phyloP scores from a whole-genome alignment of 306 rosid genomes.

The Ziziphus jujuba region DNA sequence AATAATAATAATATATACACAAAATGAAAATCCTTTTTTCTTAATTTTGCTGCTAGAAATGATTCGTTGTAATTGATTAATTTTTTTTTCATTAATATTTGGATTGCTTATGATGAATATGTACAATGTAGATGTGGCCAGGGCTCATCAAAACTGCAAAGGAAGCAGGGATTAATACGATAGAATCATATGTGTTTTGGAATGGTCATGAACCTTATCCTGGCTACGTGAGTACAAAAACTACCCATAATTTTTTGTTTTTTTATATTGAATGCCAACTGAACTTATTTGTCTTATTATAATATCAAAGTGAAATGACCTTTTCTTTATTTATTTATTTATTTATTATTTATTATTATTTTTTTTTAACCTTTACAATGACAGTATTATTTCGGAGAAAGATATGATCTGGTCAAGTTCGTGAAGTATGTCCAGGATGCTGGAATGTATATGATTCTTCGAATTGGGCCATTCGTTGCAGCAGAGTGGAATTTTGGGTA shows the following conservation, averaged over 20 bases:
- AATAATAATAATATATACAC: too few species aligned
- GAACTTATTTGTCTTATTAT: neutral
- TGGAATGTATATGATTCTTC: conserved; percentile 51
- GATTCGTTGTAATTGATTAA: neutral
- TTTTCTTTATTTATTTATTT: neutral
- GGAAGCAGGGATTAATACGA: conserved; percentile 80
- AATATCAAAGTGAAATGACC: neutral
- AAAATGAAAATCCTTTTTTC: neutral
- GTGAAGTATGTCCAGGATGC: conserved; percentile 48
- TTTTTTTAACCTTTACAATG: too few species aligned
- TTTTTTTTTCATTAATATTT: neutral
- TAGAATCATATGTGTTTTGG: conserved; percentile 95
- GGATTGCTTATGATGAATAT: neutral
- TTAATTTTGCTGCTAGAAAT: too few species aligned
- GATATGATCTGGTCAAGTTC: conserved; percentile 59
- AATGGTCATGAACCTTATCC: conserved; percentile 94
- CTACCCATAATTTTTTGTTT: neutral
- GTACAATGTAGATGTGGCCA: conserved; percentile 77
- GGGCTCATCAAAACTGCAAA: conserved; percentile 79
- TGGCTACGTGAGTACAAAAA: conserved; percentile 53
- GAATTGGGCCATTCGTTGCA: conserved; percentile 58
- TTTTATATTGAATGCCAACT: neutral
- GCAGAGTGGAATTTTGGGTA: conserved; percentile 64
- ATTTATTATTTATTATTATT: too few species aligned
- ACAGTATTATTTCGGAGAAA: conserved; percentile 52